Evolutionary conservation across 2,329 filamentous ascomycete genomes (phyloP).

Genomic region (Clarireedia paspali): DNA sequence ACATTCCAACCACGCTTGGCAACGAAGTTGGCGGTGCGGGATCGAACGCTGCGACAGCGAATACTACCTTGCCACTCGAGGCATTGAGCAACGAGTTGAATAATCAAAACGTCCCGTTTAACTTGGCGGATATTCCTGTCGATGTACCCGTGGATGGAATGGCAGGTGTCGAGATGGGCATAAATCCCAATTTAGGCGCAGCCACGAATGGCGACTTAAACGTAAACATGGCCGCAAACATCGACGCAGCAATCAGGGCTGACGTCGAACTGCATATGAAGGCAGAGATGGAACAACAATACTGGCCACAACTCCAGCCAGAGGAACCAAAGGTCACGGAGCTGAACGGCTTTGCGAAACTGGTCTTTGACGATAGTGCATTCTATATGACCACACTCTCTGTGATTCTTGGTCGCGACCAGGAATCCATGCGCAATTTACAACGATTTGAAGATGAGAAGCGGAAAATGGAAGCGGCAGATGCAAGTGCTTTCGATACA

Average conservation of each 20-base stretch:
- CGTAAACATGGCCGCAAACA: too few species aligned
- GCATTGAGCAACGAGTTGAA: background rate
- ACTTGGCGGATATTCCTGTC: too few species aligned
- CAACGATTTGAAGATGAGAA: conserved; percentile 1
- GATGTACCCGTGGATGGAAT: too few species aligned
- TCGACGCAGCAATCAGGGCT: too few species aligned
- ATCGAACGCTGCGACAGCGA: background rate
- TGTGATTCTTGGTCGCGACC: conserved; percentile 64
- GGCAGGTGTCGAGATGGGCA: too few species aligned
- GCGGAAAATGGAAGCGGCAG: conserved; percentile 29
- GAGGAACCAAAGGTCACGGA: background rate
- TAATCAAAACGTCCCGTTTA: too few species aligned
- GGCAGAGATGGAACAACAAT: background rate
- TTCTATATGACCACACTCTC: conserved; percentile 73
- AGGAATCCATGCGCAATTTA: background rate
- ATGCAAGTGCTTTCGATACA: conserved; percentile 35
- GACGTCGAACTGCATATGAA: background rate
- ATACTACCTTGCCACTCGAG: background rate
- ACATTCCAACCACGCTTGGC: background rate
- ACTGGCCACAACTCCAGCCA: background rate
- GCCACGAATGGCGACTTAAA: too few species aligned
- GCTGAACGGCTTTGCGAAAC: conserved; percentile 37
- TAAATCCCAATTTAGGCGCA: too few species aligned
- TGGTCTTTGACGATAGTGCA: conserved; percentile 67
- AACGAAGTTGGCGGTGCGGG: too few species aligned